phyloP scores from a whole-genome alignment of 768 basidiomycete genomes.

The Trametes elegans region DNA sequence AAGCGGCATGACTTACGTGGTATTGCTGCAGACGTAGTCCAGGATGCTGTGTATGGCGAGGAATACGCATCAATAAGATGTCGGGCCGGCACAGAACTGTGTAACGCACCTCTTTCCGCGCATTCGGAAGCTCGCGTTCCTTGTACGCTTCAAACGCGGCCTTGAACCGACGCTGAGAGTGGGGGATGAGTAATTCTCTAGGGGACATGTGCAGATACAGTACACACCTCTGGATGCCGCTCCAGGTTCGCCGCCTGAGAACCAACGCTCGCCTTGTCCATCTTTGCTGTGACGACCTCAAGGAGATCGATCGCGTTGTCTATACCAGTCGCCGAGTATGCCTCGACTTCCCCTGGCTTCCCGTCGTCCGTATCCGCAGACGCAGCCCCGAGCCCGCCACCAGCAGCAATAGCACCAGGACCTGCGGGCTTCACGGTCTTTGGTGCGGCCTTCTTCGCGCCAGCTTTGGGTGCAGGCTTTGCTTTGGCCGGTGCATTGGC shows the following conservation, averaged over 20 bases:
- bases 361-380: slow-evolving; percentile 26
- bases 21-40: slow-evolving; percentile 91
- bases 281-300: slow-evolving; percentile 86
- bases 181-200: not conserved
- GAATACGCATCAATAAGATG: not conserved
- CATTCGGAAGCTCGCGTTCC: slow-evolving; percentile 80
- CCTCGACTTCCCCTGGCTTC: slow-evolving; percentile 50
- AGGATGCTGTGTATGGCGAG: slow-evolving; percentile 56
- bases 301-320: slow-evolving; percentile 89
- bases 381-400: slow-evolving; percentile 42
- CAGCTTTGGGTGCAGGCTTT: slow-evolving; percentile 64
- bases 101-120: slow-evolving; percentile 63
- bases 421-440: slow-evolving; percentile 62
- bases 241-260: slow-evolving; percentile 85
- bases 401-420: slow-evolving; percentile 83
- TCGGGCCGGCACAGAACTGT: too few relatives aligned
- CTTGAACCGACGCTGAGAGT: slow-evolving; percentile 91
- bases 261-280: slow-evolving; percentile 90
- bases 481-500: slow-evolving; percentile 52
- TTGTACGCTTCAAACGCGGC: slow-evolving; percentile 90
- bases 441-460: slow-evolving; percentile 47
- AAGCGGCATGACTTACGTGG: slow-evolving; percentile 45
- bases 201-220: not conserved
- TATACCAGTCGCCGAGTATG: slow-evolving; percentile 80
- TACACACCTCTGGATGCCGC: slow-evolving; percentile 83